A percentile compares a stretch with the other conserved stretches of the same genome.
These are phyloP conservation scores for Plasmodium yoelii DNA, from an alignment of 169 alveolate species.

Conservation along the genomic window DNA sequence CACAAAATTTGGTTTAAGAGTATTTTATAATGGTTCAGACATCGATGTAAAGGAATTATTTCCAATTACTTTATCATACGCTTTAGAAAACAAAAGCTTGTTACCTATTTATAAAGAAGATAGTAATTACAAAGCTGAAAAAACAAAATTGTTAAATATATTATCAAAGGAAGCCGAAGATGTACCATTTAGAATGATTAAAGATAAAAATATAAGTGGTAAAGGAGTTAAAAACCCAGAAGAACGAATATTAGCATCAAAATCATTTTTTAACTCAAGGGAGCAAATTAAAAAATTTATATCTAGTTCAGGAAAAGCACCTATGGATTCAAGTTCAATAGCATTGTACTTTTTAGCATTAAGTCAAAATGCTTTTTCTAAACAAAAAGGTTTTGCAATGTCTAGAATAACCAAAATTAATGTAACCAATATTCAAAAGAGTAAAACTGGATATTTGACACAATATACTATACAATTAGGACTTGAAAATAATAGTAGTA, in stretches of 20 bases:
- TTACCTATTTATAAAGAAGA: slow-evolving; percentile 48
- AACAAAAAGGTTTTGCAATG: neutral
- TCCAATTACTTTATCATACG: slow-evolving; percentile 24
- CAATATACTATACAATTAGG: slow-evolving; percentile 20
- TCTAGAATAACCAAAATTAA: slow-evolving; percentile 14
- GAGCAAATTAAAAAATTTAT: slow-evolving; percentile 26
- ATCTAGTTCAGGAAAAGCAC: slow-evolving; percentile 13
- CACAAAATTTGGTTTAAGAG: slow-evolving; percentile 17
- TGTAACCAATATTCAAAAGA: slow-evolving; percentile 22
- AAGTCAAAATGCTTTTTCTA: slow-evolving; percentile 22
- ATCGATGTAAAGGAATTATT: slow-evolving; percentile 24
- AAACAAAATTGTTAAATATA: neutral
- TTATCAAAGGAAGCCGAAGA: slow-evolving; percentile 23
- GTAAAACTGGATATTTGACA: slow-evolving; percentile 22
- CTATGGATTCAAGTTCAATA: slow-evolving; percentile 20
- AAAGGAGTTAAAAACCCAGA: slow-evolving; percentile 35
- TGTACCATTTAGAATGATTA: slow-evolving; percentile 27
- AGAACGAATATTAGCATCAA: slow-evolving; percentile 36
- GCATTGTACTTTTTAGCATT: slow-evolving; percentile 34
- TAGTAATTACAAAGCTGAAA: neutral
- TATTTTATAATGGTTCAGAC: slow-evolving; percentile 41
- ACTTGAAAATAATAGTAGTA: slow-evolving; percentile 16
- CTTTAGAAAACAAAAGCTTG: slow-evolving; percentile 2
- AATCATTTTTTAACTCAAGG: slow-evolving; percentile 19
- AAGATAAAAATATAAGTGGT: slow-evolving; percentile 14